Evolutionary conservation across 352 stramenopile genomes (phyloP).

Genomic region (Phytophthora pisi): DNA sequence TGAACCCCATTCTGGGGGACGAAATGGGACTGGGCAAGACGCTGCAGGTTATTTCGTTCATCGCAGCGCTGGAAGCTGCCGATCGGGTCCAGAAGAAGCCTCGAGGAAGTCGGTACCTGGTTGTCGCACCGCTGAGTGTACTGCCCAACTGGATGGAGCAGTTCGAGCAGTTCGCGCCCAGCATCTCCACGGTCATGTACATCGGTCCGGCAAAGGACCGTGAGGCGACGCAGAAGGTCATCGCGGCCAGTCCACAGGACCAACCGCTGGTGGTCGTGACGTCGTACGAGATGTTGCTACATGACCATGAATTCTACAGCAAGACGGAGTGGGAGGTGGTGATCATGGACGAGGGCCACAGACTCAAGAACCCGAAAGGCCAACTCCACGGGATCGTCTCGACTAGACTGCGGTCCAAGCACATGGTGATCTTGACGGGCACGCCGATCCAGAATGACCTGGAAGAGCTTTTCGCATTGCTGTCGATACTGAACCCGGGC

Average conservation of each 20-base stretch:
- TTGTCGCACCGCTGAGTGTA: conserved; percentile 81
- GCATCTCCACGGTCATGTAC: conserved; percentile 60
- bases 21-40: conserved; percentile 89
- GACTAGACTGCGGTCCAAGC: conserved; percentile 38
- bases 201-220: conserved; percentile 61
- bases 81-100: conserved; percentile 5
- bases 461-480: conserved; percentile 80
- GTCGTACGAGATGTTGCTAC: conserved; percentile 76
- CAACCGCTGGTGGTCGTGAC: conserved; percentile 67
- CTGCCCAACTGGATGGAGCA: conserved; percentile 87
- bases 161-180: conserved; percentile 71
- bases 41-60: conserved; percentile 77
- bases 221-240: conserved; percentile 25
- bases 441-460: conserved; percentile 91
- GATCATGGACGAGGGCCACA: conserved; percentile 90
- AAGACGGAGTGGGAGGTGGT: conserved; percentile 57
- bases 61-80: conserved; percentile 49
- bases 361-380: conserved; percentile 86
- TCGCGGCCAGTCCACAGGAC: conserved; percentile 17
- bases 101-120: conserved; percentile 40
- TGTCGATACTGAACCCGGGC: conserved; percentile 86
- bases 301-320: conserved; percentile 61
- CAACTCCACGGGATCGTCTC: conserved; percentile 58
- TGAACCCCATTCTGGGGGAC: conserved; percentile 82
- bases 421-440: conserved; percentile 77